Conservation (phyloP, 495 filamentous ascomycete genomes). For the Cudoniella acicularis region DNA sequence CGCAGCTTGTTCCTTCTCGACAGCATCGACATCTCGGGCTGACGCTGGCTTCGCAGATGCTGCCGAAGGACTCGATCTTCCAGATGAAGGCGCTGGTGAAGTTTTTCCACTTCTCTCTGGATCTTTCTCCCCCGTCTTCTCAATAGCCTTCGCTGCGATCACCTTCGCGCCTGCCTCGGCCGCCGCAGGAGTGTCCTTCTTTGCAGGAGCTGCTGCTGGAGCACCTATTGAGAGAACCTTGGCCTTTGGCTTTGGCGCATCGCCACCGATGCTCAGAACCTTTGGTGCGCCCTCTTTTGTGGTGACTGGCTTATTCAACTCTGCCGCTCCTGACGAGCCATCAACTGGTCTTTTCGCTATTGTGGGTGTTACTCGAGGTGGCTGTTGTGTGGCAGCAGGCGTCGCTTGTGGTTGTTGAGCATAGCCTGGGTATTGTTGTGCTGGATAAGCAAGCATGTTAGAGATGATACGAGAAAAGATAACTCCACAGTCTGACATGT, state of each 20-base stretch:
- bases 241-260: conserved; percentile 49
- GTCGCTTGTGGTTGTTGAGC: conserved; percentile 47
- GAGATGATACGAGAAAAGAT: neutral
- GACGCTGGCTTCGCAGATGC: conserved; percentile 48
- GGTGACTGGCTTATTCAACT: conserved; percentile 42
- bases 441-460: conserved; percentile 11
- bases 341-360: conserved; percentile 61
- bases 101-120: conserved; percentile 54
- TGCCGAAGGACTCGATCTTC: conserved; percentile 66
- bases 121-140: conserved; percentile 64
- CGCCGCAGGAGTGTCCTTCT: conserved; percentile 47
- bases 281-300: conserved; percentile 54
- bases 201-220: conserved; percentile 36
- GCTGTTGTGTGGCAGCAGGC: conserved; percentile 33
- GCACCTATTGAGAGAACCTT: conserved; percentile 67
- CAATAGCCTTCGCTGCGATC: conserved; percentile 74
- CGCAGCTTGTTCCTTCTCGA: conserved; percentile 80
- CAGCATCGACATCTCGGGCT: conserved; percentile 72
- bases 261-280: conserved; percentile 61
- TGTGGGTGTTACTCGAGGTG: conserved; percentile 52
- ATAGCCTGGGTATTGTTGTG: conserved; percentile 29
- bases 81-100: conserved; percentile 74
- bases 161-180: conserved; percentile 61
- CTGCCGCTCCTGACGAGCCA: conserved; percentile 35
- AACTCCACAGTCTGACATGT: neutral